Base-by-base conservation (phyloP, 129 eudicot genomes). In the Escallonia herrerae region DNA sequence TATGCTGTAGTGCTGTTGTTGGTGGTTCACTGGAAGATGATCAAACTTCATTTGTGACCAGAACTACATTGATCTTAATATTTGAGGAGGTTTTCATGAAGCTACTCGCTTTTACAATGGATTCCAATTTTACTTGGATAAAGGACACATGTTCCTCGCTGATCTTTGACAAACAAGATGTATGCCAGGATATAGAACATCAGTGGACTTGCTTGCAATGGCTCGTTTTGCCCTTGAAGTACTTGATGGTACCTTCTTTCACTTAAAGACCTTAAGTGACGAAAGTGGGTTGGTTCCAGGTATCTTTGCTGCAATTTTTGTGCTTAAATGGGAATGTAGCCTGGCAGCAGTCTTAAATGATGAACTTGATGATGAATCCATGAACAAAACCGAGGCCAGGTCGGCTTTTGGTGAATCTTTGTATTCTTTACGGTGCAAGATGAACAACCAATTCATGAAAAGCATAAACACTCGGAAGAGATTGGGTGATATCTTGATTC, bases 271-370 rank as follows among this genome's bases (percentile, higher is more conserved):
- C n/a, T 76, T 80, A 41, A 60, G 68, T 14, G 76, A 63, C 53
- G 89, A 72, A 59, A 49, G 65, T 67, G 74, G 69, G 71, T 66
- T 93, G 58, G 75, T 86, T 80, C 70, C 86, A 40, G 60, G 76
- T 40, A 71, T 85, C 45, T 72, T 84, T 72, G 83, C 95, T 58
- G 87, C 83, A 56, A 46, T 86, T 33, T 80, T 83, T 48, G 43
- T 88, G 57, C 83, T 88, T 62, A 84, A 85, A 59, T 93, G 95
- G 95, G 98, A 93, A 54, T 67, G 65, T 76, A 72, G 67, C 76
- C 58, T 79, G 74, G 58, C 75, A 68, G 61, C 68, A 40, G 75
- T 70, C 63, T 64, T 67, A 39, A 6, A 53, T 52, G 77, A 72
- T 39, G 78, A 55, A 62, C 60, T 38, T 68, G 82, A 75, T 63